Evolutionary conservation across 2,329 filamentous ascomycete species (phyloP).

Genomic region (Pyricularia sp.): DNA sequence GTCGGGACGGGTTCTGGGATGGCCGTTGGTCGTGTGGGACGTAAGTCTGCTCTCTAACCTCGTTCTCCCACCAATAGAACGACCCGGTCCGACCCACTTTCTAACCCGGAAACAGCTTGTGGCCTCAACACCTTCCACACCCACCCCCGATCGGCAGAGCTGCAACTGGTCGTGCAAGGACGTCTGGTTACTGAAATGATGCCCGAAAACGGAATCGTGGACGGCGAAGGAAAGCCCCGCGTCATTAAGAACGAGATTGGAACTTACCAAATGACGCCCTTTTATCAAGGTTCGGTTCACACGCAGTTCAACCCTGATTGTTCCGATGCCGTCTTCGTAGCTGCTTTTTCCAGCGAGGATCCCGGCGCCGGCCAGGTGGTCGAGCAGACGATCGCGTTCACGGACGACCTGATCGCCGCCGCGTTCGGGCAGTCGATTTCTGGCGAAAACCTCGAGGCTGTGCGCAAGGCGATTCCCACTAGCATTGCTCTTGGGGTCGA

Average conservation of each 20-base stretch:
- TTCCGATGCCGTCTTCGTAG: conserved; percentile 38
- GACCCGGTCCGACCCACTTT: neutral
- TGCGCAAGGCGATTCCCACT: conserved; percentile 9
- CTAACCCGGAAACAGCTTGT: conserved; percentile 24
- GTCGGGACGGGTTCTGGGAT: conserved; percentile 40
- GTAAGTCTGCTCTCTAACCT: neutral
- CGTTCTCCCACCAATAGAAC: neutral
- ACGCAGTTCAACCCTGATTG: conserved; percentile 48
- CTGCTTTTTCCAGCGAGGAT: conserved; percentile 39
- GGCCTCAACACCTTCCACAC: conserved; percentile 41
- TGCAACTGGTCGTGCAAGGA: conserved; percentile 35
- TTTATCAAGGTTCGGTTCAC: conserved; percentile 45
- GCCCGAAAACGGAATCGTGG: conserved; percentile 37
- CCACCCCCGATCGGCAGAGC: conserved; percentile 37
- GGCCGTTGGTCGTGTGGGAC: conserved; percentile 34
- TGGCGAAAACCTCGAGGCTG: conserved; percentile 23
- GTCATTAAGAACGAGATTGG: conserved; percentile 24
- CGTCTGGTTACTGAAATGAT: conserved; percentile 33
- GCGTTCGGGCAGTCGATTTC: conserved; percentile 34
- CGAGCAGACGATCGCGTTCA: conserved; percentile 39
- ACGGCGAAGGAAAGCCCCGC: conserved; percentile 26
- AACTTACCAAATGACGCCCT: conserved; percentile 39
- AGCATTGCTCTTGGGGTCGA: conserved; percentile 11
- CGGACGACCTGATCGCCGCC: conserved; percentile 33
- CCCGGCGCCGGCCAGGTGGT: conserved; percentile 40